phyloP scores from a whole-genome alignment of 768 basidiomycete genomes.

The Leccinum longicurvipes region DNA sequence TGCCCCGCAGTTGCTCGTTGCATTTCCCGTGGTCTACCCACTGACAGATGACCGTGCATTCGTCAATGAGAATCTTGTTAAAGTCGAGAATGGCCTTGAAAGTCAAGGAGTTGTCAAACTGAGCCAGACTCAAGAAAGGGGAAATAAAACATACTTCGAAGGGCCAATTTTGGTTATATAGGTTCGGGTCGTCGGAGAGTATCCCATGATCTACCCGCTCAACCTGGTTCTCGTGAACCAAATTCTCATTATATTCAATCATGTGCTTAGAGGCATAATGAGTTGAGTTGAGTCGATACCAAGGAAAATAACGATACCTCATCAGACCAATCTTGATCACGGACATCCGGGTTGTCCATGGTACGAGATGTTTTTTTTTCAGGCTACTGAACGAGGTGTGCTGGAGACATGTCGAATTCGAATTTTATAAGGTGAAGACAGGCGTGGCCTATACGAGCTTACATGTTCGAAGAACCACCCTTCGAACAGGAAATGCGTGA shows the following conservation, averaged over 20 bases:
- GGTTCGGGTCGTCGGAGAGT: neutral
- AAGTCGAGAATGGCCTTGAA: conserved; percentile 5
- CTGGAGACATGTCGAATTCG: neutral
- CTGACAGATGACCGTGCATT: neutral
- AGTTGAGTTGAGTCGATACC: neutral
- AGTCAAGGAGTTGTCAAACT: neutral
- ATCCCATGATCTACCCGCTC: neutral
- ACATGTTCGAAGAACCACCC: neutral
- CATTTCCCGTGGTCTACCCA: conserved; percentile 8
- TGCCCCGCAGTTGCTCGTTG: neutral
- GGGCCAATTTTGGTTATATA: neutral
- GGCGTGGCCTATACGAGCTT: neutral
- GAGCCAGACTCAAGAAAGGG: neutral
- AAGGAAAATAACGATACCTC: neutral
- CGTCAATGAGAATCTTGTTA: neutral
- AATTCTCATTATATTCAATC: neutral
- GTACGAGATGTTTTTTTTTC: neutral
- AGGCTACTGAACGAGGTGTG: neutral
- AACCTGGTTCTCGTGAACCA: conserved; percentile 1
- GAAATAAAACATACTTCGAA: neutral
- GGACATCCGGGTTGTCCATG: neutral
- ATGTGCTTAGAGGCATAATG: neutral
- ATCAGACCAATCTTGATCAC: neutral
- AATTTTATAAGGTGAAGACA: conserved; percentile 3
- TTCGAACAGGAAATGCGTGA: neutral